Conservation (phyloP, 2,329 filamentous ascomycete species). For the Periconia macrospinosa region DNA sequence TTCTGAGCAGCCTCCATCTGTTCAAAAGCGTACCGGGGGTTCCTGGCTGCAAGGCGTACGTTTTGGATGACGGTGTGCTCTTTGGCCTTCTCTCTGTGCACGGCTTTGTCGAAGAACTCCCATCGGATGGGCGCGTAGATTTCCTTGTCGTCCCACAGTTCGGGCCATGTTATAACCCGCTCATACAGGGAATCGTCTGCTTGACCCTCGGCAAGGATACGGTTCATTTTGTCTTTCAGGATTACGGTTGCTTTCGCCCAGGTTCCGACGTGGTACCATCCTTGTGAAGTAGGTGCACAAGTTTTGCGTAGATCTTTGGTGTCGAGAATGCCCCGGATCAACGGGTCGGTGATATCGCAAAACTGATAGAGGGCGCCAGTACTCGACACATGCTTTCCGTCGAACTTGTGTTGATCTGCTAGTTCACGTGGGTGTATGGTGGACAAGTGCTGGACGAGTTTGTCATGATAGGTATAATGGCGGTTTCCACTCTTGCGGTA, state of each 20-base stretch:
- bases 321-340: constrained; percentile 68
- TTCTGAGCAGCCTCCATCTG: constrained; percentile 23
- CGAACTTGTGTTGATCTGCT: constrained; percentile 69
- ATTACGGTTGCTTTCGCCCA: constrained; percentile 83
- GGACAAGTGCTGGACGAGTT: constrained; percentile 26
- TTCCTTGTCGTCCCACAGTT: constrained; percentile 36
- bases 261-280: constrained; percentile 83
- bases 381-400: constrained; percentile 71
- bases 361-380: constrained; percentile 95
- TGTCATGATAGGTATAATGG: constrained; percentile 27
- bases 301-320: constrained; percentile 55
- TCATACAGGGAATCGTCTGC: constrained; percentile 35
- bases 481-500: constrained; percentile 33
- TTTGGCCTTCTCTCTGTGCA: constrained; percentile 23
- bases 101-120: constrained; percentile 28
- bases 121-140: constrained; percentile 29
- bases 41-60: constrained; percentile 35
- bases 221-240: constrained; percentile 79
- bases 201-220: constrained; percentile 39
- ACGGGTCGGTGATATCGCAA: constrained; percentile 84
- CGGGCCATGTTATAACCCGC: constrained; percentile 36
- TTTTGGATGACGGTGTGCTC: constrained; percentile 37
- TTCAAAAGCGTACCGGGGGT: constrained; percentile 38
- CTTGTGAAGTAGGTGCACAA: constrained; percentile 59
- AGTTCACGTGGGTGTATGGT: constrained; percentile 26